Evolutionary conservation across 2,329 filamentous ascomycete species (phyloP).

Genomic region (Fusarium equiseti): DNA sequence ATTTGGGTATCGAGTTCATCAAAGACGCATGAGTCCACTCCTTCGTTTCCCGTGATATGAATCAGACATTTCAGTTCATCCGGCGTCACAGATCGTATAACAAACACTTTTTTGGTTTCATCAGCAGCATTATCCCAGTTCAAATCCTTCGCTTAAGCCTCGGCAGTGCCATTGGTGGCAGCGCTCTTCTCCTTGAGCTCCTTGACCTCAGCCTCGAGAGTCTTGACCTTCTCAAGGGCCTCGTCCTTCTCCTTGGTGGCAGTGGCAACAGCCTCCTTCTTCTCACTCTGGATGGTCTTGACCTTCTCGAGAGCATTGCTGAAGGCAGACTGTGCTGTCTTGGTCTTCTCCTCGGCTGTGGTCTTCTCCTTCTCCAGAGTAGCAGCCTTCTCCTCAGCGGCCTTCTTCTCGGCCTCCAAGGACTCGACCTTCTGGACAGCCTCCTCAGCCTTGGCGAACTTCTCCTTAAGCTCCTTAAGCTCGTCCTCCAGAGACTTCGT

Average conservation of each 20-base stretch:
- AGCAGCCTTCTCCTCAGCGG: slow-evolving; percentile 33
- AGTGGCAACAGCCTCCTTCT: slow-evolving; percentile 35
- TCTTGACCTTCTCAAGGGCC: slow-evolving; percentile 34
- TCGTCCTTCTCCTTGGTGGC: slow-evolving; percentile 25
- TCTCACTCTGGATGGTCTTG: slow-evolving; percentile 29
- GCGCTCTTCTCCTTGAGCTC: slow-evolving; percentile 38
- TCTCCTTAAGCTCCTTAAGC: slow-evolving; percentile 37
- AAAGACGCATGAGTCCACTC: slow-evolving; percentile 48
- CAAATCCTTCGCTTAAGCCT: slow-evolving; percentile 28
- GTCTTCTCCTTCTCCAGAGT: slow-evolving; percentile 29
- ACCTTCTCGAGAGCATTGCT: slow-evolving; percentile 24
- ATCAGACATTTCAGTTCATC: slow-evolving; percentile 45
- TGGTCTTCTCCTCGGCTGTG: slow-evolving; percentile 27
- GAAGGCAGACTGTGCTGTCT: slow-evolving; percentile 29
- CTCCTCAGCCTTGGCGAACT: slow-evolving; percentile 32
- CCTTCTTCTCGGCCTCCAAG: slow-evolving; percentile 35
- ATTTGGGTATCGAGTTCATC: slow-evolving; percentile 50
- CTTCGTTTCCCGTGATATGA: slow-evolving; percentile 49
- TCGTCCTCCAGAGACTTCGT: slow-evolving; percentile 35
- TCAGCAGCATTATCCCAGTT: slow-evolving; percentile 32
- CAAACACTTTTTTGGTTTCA: slow-evolving; percentile 35
- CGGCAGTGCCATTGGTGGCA: slow-evolving; percentile 32
- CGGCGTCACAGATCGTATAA: slow-evolving; percentile 43
- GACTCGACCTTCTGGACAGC: slow-evolving; percentile 21
- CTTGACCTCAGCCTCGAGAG: slow-evolving; percentile 39